phyloP scores from a whole-genome alignment of 805 yeast species.

The Jamesozyma gamospora region DNA sequence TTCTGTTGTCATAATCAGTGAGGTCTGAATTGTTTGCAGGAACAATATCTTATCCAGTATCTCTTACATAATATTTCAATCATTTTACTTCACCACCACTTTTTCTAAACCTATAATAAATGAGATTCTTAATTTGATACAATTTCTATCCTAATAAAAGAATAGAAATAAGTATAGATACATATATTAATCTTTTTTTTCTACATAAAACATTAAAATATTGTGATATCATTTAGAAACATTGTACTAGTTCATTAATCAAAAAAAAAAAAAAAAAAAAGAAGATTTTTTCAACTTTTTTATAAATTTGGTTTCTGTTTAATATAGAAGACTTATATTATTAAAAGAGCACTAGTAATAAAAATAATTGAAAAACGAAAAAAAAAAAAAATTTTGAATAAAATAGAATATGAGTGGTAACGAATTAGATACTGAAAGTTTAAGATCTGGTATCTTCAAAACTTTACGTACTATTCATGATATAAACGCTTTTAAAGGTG shows the following conservation, averaged over 20 bases:
- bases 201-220: background rate
- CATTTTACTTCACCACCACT: no score
- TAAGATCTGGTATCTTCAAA: background rate
- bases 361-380: background rate
- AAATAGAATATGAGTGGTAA: background rate
- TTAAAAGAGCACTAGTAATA: no score
- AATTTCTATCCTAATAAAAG: no score
- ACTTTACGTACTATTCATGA: constrained; percentile 16
- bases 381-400: background rate
- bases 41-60: no score
- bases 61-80: no score
- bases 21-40: no score
- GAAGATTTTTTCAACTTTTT: background rate
- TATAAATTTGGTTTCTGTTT: no score
- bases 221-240: background rate
- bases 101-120: no score
- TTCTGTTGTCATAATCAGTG: no score
- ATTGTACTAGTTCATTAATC: background rate
- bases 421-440: background rate
- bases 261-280: background rate
- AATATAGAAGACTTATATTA: no score
- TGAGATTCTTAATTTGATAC: no score
- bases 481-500: constrained; percentile 11
- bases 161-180: background rate
- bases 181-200: no score